Evolutionary conservation across 2,329 filamentous ascomycete species (phyloP), one percentile per base, ranked within the genome.

Genomic region (Fusarium vanettenii): DNA sequence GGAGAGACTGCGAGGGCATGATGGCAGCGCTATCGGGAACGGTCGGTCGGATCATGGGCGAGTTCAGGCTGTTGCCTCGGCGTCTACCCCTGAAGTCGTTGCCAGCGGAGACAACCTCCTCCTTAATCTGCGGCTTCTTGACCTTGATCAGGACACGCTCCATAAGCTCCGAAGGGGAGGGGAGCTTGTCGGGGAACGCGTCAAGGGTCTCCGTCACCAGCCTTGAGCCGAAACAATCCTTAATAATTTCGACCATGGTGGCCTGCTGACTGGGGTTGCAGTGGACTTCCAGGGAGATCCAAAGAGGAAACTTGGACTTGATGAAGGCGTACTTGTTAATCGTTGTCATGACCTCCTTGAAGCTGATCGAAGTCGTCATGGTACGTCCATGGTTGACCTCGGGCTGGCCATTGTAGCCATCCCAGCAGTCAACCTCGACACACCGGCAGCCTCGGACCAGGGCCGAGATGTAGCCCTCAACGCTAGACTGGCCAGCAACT

Each of bases 391-490:
- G 97, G 71, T 94, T 95, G 35, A 99, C 97, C 63, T 95, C 91
- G 1, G 97, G 97, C 78, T 94, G 91, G 43, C 94, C 95, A 80
- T 98, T 93, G 62, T 90, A 89, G 18, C 97, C 97, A 83, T 99
- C 95, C 97, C 97, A 99, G 84, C 96, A 98, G 83, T 99, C 97
- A 62, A 99, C 95, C 84, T 99, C 97, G 55, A 99, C 92, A 82
- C 97, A 98, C 60, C 97, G 93, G 81, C 97, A 99, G 10, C 95
- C 95, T 70, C 94, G 93, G 73, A 94, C 92, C 8, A 99, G 89
- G 4, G 95, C 94, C 10, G 92, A 92, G 77, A 98, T 97, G 84
- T 99, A 99, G 50, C 95, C 95, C 82, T 99, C 97, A 3, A 97
- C 94, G 80, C 95, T 98, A 2, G 97, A 98, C 52, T 94, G 90